Conservation (phyloP, 768 basidiomycete genomes). For the Candolleomyces eurysporus region DNA sequence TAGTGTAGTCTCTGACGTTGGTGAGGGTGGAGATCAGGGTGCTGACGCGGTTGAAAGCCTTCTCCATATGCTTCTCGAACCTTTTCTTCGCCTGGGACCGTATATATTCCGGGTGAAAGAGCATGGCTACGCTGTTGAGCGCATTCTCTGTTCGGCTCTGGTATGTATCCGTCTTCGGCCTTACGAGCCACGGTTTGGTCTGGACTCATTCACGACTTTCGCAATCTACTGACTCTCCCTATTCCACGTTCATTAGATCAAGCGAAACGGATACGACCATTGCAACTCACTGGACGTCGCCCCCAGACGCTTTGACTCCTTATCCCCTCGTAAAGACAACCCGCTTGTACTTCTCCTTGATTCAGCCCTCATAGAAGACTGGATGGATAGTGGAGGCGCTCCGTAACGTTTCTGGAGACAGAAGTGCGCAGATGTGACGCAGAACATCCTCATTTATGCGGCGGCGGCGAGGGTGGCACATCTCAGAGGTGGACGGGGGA, state of each 20-base stretch:
- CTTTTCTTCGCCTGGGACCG: slow-evolving; percentile 30
- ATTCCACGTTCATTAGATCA: background rate
- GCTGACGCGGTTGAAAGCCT: slow-evolving; percentile 33
- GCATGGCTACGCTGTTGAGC: slow-evolving; percentile 23
- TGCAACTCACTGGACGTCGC: slow-evolving; percentile 25
- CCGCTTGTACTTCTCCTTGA: slow-evolving; percentile 22
- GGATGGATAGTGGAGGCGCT: slow-evolving; percentile 22
- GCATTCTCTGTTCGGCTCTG: slow-evolving; percentile 26
- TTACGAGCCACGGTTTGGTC: slow-evolving; percentile 41
- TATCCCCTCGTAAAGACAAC: slow-evolving; percentile 23
- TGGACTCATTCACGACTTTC: slow-evolving; percentile 30
- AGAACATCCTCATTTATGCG: slow-evolving; percentile 23
- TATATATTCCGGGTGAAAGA: slow-evolving; percentile 29
- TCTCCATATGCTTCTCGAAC: slow-evolving; percentile 32
- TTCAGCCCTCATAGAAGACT: slow-evolving; percentile 25
- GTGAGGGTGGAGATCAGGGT: slow-evolving; percentile 30
- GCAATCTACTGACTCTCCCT: slow-evolving; percentile 22
- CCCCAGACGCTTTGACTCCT: slow-evolving; percentile 27
- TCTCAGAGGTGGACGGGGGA: background rate
- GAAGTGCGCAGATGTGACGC: slow-evolving; percentile 23
- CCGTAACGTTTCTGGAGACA: slow-evolving; percentile 20
- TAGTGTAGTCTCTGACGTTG: slow-evolving; percentile 33
- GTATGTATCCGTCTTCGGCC: slow-evolving; percentile 28
- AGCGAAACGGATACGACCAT: background rate
- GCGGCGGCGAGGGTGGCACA: background rate